Conservation (phyloP, 139 green algal species). For the Desmodesmus armatus region DNA sequence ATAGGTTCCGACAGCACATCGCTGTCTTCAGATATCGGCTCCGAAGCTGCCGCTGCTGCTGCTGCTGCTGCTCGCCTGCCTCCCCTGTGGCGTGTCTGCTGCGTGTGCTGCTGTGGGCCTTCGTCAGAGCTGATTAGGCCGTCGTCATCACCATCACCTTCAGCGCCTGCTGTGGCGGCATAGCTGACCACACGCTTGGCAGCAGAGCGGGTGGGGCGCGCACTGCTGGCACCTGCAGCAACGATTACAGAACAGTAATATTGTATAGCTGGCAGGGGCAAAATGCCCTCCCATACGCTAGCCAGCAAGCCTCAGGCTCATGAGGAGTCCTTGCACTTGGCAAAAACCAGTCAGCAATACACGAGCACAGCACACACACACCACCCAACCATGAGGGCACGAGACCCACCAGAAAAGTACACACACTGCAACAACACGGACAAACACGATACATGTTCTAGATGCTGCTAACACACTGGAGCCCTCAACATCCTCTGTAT, state of each 20-base stretch:
- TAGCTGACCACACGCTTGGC: background rate
- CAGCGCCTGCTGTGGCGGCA: background rate
- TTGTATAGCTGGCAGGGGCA: background rate
- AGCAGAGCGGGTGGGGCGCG: background rate
- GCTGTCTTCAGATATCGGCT: too few species aligned
- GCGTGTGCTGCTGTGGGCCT: too few species aligned
- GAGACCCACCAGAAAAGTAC: too few species aligned
- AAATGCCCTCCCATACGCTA: background rate
- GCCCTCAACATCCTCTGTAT: too few species aligned
- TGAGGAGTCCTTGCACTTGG: background rate
- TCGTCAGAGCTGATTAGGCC: slow-evolving; percentile 17
- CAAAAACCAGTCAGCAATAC: background rate
- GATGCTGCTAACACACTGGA: too few species aligned
- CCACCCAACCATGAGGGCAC: too few species aligned
- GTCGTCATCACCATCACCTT: slow-evolving; percentile 12
- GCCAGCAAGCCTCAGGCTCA: background rate
- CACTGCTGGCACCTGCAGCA: slow-evolving; percentile 16
- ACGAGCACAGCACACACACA: background rate
- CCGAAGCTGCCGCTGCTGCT: slow-evolving; percentile 3
- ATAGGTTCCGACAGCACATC: too few species aligned
- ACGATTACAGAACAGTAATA: background rate
- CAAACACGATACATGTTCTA: too few species aligned
- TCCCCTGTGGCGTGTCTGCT: background rate
- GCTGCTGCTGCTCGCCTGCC: background rate
- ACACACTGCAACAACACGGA: too few species aligned